A percentile compares a stretch with the other conserved stretches of the same genome.
phyloP scores from a whole-genome alignment of 192 early-diverging fungal species.

The Coemansia sp. region DNA sequence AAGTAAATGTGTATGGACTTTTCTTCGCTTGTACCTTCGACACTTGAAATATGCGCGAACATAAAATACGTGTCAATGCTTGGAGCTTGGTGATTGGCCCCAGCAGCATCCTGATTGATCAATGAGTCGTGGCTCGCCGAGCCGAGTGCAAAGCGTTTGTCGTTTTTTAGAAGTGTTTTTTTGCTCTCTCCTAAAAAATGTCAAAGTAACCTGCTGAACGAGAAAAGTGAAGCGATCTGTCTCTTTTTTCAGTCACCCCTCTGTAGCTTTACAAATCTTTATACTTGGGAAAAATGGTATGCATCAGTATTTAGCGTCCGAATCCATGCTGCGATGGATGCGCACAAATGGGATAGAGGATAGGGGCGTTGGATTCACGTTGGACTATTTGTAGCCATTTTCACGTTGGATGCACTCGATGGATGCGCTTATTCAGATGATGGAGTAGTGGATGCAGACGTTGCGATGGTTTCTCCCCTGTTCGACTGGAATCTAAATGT shows the following conservation, averaged over 20 bases:
- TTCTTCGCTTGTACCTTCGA: no score
- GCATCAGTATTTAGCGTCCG: conserved; percentile 22
- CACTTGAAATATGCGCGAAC: no score
- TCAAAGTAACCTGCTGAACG: not conserved
- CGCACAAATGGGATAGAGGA: not conserved
- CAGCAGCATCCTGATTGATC: not conserved
- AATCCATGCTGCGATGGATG: conserved; percentile 6
- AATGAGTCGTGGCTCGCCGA: not conserved
- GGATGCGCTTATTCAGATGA: not conserved
- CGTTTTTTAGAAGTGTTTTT: no score
- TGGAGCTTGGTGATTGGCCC: not conserved
- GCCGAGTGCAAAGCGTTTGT: not conserved
- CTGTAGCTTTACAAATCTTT: conserved; percentile 23
- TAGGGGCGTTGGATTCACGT: not conserved
- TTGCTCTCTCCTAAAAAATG: not conserved
- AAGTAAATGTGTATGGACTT: not conserved
- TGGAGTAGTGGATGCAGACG: not conserved
- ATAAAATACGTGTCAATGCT: no score
- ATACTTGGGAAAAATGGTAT: conserved; percentile 44
- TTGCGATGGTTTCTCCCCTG: not conserved
- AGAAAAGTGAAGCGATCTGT: conserved; percentile 8
- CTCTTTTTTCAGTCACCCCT: conserved; percentile 37
- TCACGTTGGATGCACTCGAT: not conserved
- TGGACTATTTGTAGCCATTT: not conserved
- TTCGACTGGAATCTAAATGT: not conserved